Conservation (phyloP, 768 basidiomycete genomes). For the Punctularia strigosozonata region DNA sequence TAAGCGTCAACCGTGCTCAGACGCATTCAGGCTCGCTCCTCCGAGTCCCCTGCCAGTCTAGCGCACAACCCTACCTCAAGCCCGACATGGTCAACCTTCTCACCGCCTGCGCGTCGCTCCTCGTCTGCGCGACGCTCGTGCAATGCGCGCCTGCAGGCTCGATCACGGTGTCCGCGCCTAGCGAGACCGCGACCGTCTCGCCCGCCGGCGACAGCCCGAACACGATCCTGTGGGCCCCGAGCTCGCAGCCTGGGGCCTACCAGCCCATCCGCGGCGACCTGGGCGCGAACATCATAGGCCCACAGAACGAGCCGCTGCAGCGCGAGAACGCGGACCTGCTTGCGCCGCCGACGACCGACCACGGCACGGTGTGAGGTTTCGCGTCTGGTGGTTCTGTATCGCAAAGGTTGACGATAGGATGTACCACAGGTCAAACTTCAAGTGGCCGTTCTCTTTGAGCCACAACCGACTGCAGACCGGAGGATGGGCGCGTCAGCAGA, state of each 20-base stretch:
- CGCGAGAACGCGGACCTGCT: constrained; percentile 30
- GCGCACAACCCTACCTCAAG: no score
- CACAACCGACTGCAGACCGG: constrained; percentile 45
- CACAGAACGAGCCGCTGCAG: constrained; percentile 18
- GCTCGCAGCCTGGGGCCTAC: background rate
- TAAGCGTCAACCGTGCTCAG: no score
- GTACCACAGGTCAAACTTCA: constrained; percentile 29
- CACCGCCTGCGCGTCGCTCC: background rate
- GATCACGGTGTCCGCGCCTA: background rate
- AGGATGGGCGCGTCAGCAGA: constrained; percentile 50
- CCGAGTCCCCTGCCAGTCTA: no score
- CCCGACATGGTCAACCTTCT: no score
- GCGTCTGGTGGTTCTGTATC: background rate
- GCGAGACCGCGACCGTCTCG: background rate
- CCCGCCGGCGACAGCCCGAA: background rate
- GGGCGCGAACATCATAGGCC: background rate
- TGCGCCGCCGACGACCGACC: constrained; percentile 33
- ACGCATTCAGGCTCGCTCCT: no score
- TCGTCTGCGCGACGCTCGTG: background rate
- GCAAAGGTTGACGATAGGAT: background rate
- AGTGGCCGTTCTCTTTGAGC: constrained; percentile 47
- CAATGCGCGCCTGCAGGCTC: background rate
- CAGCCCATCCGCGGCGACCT: background rate
- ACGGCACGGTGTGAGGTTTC: constrained; percentile 27
- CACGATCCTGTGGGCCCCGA: background rate